Evolutionary conservation across 1,284 basidiomycete species (phyloP).

Genomic region (Leccinum subatratum): DNA sequence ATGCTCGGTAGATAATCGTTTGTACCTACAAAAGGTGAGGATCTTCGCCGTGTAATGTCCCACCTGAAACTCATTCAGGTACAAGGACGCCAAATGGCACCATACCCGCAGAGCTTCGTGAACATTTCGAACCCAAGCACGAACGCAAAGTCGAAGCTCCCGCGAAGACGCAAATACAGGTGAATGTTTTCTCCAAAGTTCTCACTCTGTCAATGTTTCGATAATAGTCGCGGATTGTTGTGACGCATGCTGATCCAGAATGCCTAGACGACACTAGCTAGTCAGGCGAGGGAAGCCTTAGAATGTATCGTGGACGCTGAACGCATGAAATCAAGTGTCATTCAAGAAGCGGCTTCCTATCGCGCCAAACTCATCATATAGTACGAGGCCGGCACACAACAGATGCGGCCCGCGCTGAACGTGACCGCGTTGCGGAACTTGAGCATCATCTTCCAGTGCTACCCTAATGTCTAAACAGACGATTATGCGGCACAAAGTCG

Average conservation of each 20-base stretch:
- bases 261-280: slow-evolving; percentile 60
- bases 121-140: too few species aligned
- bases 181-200: slow-evolving; percentile 36
- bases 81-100: too few species aligned
- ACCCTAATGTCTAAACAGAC: slow-evolving; percentile 64
- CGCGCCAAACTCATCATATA: slow-evolving; percentile 88
- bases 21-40: slow-evolving; percentile 66
- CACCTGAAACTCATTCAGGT: too few species aligned
- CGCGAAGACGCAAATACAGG: slow-evolving; percentile 76
- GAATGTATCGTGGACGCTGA: slow-evolving; percentile 81
- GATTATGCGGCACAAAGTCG: slow-evolving; percentile 66
- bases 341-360: slow-evolving; percentile 95
- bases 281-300: slow-evolving; percentile 73
- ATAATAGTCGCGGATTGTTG: not conserved
- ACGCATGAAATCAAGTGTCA: slow-evolving; percentile 70
- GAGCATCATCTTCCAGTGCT: slow-evolving; percentile 77
- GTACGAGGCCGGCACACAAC: slow-evolving; percentile 69
- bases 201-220: slow-evolving; percentile 1
- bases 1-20: slow-evolving; percentile 94
- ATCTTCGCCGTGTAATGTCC: slow-evolving; percentile 61
- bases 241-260: slow-evolving; percentile 16
- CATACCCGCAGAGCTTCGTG: too few species aligned
- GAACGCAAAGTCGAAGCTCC: too few species aligned
- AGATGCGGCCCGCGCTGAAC: slow-evolving; percentile 73
- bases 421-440: slow-evolving; percentile 74